phyloP scores from a whole-genome alignment of 371 early-diverging fungal genomes.

The Syncephalastrum contaminatum region DNA sequence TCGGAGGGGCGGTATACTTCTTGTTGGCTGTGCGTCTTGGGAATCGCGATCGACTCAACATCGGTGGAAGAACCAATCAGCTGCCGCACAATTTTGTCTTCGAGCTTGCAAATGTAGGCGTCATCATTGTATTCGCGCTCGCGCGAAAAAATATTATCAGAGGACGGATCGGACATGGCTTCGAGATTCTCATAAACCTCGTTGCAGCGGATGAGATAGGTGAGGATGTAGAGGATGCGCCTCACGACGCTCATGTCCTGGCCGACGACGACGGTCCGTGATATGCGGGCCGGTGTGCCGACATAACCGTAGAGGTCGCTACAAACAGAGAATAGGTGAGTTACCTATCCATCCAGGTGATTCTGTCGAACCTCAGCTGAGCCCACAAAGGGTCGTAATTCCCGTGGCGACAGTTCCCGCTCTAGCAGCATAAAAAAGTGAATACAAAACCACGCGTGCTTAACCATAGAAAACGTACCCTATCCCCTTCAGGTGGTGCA shows the following conservation, averaged over 20 bases:
- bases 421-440: slow-evolving; percentile 14
- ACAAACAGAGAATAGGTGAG: neutral
- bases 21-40: slow-evolving; percentile 17
- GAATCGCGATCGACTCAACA: slow-evolving; percentile 48
- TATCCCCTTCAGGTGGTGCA: slow-evolving; percentile 47
- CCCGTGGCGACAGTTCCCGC: slow-evolving; percentile 45
- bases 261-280: slow-evolving; percentile 62
- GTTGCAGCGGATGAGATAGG: slow-evolving; percentile 67
- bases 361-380: slow-evolving; percentile 48
- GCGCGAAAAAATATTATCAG: slow-evolving; percentile 28
- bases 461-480: slow-evolving; percentile 15
- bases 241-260: slow-evolving; percentile 50
- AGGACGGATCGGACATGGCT: slow-evolving; percentile 17
- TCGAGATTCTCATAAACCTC: slow-evolving; percentile 62
- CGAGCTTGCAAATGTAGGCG: slow-evolving; percentile 24
- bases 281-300: slow-evolving; percentile 50
- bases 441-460: neutral
- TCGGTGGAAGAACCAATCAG: slow-evolving; percentile 40
- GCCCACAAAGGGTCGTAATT: slow-evolving; percentile 72
- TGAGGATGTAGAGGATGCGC: slow-evolving; percentile 56
- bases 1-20: slow-evolving; percentile 11
- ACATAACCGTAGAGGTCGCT: slow-evolving; percentile 67
- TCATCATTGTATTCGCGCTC: slow-evolving; percentile 30
- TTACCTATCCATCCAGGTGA: slow-evolving; percentile 2
- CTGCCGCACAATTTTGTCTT: slow-evolving; percentile 44